These are phyloP conservation scores for Phialocephala subalpina DNA, from an alignment of 2,329 filamentous ascomycete species.

Conservation along the genomic window DNA sequence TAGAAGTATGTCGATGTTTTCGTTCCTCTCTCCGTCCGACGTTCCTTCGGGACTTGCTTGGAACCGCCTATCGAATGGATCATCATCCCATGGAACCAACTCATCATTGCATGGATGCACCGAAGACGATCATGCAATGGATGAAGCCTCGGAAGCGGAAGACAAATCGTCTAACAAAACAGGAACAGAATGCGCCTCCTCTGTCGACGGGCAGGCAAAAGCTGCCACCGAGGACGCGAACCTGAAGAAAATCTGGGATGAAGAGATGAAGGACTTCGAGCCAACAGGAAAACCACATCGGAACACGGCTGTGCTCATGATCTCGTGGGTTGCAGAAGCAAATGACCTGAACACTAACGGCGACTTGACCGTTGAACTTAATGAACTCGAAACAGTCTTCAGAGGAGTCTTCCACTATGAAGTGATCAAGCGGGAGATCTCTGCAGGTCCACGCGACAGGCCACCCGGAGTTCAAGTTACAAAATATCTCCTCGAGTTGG, in stretches of 20 bases:
- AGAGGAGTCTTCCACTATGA: background rate
- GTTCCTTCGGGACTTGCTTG: no score
- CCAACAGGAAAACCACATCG: background rate
- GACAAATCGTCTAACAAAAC: background rate
- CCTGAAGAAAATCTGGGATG: background rate
- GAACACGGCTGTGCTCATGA: background rate
- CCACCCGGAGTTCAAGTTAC: background rate
- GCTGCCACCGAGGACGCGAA: background rate
- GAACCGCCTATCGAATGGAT: no score
- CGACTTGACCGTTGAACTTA: background rate
- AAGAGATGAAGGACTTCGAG: background rate
- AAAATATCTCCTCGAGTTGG: background rate
- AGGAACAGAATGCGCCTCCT: background rate
- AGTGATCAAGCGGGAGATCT: background rate
- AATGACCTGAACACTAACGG: background rate
- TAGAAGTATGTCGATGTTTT: no score
- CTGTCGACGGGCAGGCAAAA: background rate
- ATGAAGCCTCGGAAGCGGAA: no score
- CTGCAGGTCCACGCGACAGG: background rate
- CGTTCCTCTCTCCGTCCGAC: no score
- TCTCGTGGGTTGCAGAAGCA: background rate
- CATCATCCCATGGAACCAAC: no score
- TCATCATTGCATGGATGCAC: no score
- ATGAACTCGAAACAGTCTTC: background rate
- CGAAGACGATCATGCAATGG: no score